These are phyloP conservation scores for Umbelopsis sp. DNA, from an alignment of 192 early-diverging fungal genomes.

Conservation along the genomic window DNA sequence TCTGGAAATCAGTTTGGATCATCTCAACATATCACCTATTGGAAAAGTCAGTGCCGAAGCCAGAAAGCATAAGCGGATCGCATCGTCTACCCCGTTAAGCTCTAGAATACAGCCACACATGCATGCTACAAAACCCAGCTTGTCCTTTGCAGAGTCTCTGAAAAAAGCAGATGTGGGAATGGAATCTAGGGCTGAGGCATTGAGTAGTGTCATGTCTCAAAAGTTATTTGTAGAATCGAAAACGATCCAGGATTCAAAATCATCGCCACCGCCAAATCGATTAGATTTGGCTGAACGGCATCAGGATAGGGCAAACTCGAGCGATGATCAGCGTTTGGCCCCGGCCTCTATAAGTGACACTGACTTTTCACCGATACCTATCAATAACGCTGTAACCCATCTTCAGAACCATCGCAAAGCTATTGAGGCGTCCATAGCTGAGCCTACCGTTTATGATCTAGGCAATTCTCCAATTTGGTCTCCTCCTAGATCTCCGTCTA, in stretches of 20 bases:
- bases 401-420: not conserved
- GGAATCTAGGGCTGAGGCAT: not conserved
- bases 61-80: not conserved
- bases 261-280: no score
- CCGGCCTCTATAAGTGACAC: not conserved
- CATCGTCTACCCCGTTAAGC: not conserved
- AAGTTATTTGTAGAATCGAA: no score
- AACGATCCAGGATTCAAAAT: no score
- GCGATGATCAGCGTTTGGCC: not conserved
- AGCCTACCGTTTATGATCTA: not conserved
- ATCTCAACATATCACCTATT: constrained; percentile 7
- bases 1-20: constrained; percentile 3
- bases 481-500: constrained; percentile 6
- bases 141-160: not conserved
- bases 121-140: not conserved
- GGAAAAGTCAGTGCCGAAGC: not conserved
- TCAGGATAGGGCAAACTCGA: not conserved
- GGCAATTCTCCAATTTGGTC: constrained; percentile 2
- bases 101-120: constrained; percentile 1
- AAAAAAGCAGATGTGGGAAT: not conserved
- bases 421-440: constrained; percentile 11
- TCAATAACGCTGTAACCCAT: not conserved
- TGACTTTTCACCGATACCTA: not conserved
- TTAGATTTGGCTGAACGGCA: no score
- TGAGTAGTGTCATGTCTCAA: no score